Evolutionary conservation across 2,329 filamentous ascomycete species (phyloP).

Genomic region (Graphilbum ipis-grandicollis): DNA sequence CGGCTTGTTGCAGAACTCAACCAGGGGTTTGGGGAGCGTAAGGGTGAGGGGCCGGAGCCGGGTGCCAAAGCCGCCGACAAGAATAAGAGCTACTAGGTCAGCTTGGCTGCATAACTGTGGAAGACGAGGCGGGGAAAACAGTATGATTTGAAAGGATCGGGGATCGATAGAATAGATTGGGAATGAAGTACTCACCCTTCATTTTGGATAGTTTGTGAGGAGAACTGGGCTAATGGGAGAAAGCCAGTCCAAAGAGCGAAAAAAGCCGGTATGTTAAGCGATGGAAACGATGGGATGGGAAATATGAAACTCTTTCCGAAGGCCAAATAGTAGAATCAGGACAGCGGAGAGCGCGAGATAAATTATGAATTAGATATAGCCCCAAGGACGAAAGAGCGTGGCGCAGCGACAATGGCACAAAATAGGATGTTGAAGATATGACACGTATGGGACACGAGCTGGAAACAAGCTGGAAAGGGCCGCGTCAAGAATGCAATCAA

Average conservation of each 20-base stretch:
- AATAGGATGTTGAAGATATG: no score
- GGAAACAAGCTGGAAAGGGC: neutral
- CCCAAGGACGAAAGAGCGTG: conserved; percentile 5
- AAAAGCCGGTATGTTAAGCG: neutral
- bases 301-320: no score
- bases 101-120: neutral
- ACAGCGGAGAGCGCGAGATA: no score
- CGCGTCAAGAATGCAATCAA: neutral
- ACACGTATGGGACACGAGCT: no score
- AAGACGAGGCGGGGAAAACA: no score
- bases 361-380: neutral
- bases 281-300: neutral
- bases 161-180: no score
- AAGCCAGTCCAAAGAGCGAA: neutral
- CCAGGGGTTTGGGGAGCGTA: conserved; percentile 89
- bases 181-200: conserved; percentile 28
- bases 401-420: neutral
- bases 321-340: no score
- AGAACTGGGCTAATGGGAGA: neutral
- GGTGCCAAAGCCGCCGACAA: conserved; percentile 97
- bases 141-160: no score
- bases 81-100: conserved; percentile 68
- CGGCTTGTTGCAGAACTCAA: conserved; percentile 96
- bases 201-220: conserved; percentile 12
- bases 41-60: conserved; percentile 92